Percentiles rank a stretch among this genome's conserved stretches.
Evolutionary conservation across 352 stramenopile genomes (phyloP).

Genomic region (Phytophthora palmivora): DNA sequence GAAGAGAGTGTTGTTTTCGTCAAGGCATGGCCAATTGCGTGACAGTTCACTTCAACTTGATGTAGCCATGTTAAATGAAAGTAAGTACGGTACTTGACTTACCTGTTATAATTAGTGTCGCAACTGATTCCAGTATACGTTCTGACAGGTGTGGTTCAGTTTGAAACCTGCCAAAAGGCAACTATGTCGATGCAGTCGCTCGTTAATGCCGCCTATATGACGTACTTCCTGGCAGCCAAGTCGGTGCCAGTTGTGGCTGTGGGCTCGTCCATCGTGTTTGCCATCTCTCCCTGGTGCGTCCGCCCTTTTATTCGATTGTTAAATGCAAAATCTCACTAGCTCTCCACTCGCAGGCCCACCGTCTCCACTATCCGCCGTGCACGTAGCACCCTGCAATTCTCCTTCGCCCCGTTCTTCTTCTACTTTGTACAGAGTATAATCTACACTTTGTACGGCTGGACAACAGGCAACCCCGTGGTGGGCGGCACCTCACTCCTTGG

Average conservation of each 20-base stretch:
- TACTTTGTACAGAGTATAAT: constrained; percentile 88
- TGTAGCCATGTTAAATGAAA: constrained; percentile 17
- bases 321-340: not conserved
- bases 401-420: constrained; percentile 86
- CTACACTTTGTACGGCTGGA: constrained; percentile 79
- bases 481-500: constrained; percentile 64
- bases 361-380: constrained; percentile 65
- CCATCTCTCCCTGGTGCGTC: constrained; percentile 66
- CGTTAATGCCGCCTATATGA: constrained; percentile 73
- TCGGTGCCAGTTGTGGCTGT: constrained; percentile 68
- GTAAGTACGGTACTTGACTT: no score
- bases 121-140: no score
- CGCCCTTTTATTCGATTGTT: no score
- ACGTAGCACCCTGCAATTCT: constrained; percentile 78
- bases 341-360: constrained; percentile 51
- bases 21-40: no score
- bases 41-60: constrained; percentile 11
- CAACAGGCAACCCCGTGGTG: constrained; percentile 69
- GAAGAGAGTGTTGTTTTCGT: no score
- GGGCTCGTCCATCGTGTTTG: constrained; percentile 69
- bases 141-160: not conserved
- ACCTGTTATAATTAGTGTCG: no score
- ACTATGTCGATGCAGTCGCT: constrained; percentile 63
- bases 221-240: constrained; percentile 69
- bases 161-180: constrained; percentile 22